These are phyloP conservation scores for Fusarium udum DNA, from an alignment of 2,329 filamentous ascomycete species.

Conservation along the genomic window DNA sequence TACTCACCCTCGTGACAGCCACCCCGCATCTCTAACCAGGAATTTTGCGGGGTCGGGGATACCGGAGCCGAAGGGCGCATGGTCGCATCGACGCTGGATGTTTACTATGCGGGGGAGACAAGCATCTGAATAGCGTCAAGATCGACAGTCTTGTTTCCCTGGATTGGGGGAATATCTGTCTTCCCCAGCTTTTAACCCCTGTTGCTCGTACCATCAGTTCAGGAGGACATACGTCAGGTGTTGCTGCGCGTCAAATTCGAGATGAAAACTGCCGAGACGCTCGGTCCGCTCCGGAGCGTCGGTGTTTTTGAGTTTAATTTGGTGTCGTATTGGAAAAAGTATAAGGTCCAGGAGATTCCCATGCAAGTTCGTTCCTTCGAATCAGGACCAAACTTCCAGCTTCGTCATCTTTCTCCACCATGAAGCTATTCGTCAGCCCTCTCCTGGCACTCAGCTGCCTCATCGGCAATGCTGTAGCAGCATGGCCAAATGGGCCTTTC, in stretches of 20 bases:
- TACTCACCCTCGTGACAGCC: not conserved
- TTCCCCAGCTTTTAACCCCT: conserved; percentile 4
- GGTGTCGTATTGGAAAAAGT: not conserved
- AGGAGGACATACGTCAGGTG: conserved; percentile 15
- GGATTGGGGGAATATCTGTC: not conserved
- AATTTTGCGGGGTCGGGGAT: conserved; percentile 3
- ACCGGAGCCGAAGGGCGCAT: conserved; percentile 9
- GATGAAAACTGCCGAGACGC: not conserved
- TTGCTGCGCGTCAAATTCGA: not conserved
- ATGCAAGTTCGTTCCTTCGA: rapidly evolving
- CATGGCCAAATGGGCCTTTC: conserved; percentile 50
- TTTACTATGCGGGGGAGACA: not conserved
- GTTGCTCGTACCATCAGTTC: not conserved
- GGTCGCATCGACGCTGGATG: not conserved
- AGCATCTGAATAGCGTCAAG: not conserved
- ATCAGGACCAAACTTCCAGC: not conserved
- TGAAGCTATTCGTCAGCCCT: not conserved
- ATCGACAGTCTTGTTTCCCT: not conserved
- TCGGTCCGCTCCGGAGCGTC: conserved; percentile 17
- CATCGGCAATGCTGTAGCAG: conserved; percentile 4
- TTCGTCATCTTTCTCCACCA: not conserved
- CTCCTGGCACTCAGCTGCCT: conserved; percentile 12
- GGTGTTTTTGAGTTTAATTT: not conserved
- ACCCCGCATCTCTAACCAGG: not conserved
- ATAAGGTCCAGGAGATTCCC: not conserved